phyloP scores from a whole-genome alignment of 1,284 basidiomycete genomes.

The Erythrobasidium hasegawianum region DNA sequence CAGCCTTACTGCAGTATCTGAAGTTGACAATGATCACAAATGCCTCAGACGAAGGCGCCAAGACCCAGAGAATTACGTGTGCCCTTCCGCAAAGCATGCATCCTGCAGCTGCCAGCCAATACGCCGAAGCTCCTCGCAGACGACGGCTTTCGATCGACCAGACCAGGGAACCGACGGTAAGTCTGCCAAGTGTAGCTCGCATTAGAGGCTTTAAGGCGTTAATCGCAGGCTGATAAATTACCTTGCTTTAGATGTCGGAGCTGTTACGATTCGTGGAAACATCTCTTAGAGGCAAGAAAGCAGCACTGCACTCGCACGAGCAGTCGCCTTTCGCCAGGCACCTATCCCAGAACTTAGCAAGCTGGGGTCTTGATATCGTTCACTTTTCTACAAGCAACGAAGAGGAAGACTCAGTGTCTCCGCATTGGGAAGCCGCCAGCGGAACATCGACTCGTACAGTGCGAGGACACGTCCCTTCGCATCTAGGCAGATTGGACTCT shows the following conservation, averaged over 20 bases:
- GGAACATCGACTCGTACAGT: background rate
- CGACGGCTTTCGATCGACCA: conserved; percentile 15
- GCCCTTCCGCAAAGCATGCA: conserved; percentile 36
- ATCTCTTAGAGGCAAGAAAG: conserved; percentile 68
- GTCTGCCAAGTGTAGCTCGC: no score
- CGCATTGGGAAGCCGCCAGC: conserved; percentile 20
- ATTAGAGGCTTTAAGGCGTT: no score
- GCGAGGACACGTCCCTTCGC: background rate
- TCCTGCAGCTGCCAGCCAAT: conserved; percentile 49
- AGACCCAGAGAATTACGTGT: conserved; percentile 49
- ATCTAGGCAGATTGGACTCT: conserved; percentile 39
- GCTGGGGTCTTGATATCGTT: conserved; percentile 90
- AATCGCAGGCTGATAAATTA: conserved; percentile 54
- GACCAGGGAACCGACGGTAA: conserved; percentile 41
- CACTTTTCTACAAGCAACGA: conserved; percentile 61
- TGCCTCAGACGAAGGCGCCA: conserved; percentile 25
- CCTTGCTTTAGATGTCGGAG: conserved; percentile 53
- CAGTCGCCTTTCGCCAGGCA: conserved; percentile 82
- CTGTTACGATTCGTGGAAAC: conserved; percentile 72
- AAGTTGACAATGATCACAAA: conserved; percentile 23
- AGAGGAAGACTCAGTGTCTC: conserved; percentile 13
- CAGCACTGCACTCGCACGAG: conserved; percentile 72
- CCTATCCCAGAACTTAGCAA: conserved; percentile 81
- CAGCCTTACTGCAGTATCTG: conserved; percentile 12
- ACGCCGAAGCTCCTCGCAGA: conserved; percentile 45